Evolutionary conservation across 2,329 filamentous ascomycete species (phyloP).

Genomic region (Xylariaceae sp.): DNA sequence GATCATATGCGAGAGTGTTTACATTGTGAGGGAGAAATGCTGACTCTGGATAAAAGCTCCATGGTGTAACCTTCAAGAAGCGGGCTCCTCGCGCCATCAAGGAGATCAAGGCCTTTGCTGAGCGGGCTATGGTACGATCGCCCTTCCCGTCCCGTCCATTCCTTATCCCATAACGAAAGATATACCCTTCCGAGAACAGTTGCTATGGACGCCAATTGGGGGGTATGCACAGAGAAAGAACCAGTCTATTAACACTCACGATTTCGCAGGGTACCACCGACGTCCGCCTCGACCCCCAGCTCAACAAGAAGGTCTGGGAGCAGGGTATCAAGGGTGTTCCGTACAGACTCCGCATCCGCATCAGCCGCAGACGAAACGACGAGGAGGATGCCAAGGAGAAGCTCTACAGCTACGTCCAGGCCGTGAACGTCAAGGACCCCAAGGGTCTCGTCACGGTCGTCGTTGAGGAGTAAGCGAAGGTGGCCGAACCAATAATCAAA

Average conservation of each 20-base stretch:
- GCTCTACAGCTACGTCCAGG: conserved; percentile 99
- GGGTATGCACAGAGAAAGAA: neutral
- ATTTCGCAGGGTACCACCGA: conserved; percentile 77
- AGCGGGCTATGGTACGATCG: conserved; percentile 85
- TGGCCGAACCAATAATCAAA: conserved; percentile 15
- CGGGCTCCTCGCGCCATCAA: conserved; percentile 96
- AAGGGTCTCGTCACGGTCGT: conserved; percentile 94
- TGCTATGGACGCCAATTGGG: neutral
- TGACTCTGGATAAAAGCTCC: conserved; percentile 59
- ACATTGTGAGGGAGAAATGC: conserved; percentile 18
- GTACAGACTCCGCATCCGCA: conserved; percentile 94
- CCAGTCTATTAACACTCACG: conserved; percentile 20
- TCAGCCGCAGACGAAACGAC: conserved; percentile 99
- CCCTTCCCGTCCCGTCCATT: conserved; percentile 6
- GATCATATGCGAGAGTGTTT: neutral
- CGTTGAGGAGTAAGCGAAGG: conserved; percentile 62
- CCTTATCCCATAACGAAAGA: neutral
- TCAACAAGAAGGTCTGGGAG: conserved; percentile 99
- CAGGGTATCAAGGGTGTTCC: conserved; percentile 97
- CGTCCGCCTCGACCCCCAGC: conserved; percentile 94
- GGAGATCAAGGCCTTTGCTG: conserved; percentile 96
- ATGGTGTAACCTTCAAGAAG: conserved; percentile 99
- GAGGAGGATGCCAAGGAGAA: conserved; percentile 99
- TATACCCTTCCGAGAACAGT: neutral
- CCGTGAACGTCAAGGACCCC: conserved; percentile 98